Base-by-base conservation (phyloP, 495 filamentous ascomycete genomes). In the Hypoxylon subgilvum region DNA sequence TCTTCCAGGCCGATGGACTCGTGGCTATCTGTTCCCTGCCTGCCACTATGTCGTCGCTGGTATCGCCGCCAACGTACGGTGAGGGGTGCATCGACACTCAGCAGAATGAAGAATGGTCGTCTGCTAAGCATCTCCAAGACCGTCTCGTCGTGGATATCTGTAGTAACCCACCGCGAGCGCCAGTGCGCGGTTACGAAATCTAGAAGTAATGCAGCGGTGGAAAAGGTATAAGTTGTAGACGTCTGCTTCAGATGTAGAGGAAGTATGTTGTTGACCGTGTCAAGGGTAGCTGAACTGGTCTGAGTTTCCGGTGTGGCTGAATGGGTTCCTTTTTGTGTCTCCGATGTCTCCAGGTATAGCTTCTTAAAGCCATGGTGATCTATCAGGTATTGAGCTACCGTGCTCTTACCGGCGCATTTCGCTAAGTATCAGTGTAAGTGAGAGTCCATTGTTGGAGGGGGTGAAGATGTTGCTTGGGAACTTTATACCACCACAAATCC, bases 31-130 rank as follows among this genome's bases (percentile, higher is more conserved):
- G 89, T 85, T 1, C 87, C 88, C 13, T 39, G 44, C 13, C 43
- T 52, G 6, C 54, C 43, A 12, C 44, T 53, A 13, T 58, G 25
- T 16, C 72, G 71, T 16, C 52, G 57, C 42, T 76, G 73, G 59
- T 71, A 91, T 40, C 93, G 84, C 60, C 83, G 80, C 89, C 90
- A 97, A 49, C 94, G 86, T 18, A 91, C 77, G 51, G 80, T 85
- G 3, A 96, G 79, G 1, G 94, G 94, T 2, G 93, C 94, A 69
- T 97, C 93, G 36, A 98, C 84, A 68, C 88, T 92, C 53, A 97
- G 80, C 12, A 97, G 83, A 43, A 98, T 81, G 75, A 97, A 98
- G 75, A 94, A 96, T 1, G 94, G 94, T 9, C 94, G 85, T 18
- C 86, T 79, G 28, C 83, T 71, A 28, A 97, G 84, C 8, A 82